phyloP scores from a whole-genome alignment of 768 basidiomycete species.

The Dioszegia crocea region DNA sequence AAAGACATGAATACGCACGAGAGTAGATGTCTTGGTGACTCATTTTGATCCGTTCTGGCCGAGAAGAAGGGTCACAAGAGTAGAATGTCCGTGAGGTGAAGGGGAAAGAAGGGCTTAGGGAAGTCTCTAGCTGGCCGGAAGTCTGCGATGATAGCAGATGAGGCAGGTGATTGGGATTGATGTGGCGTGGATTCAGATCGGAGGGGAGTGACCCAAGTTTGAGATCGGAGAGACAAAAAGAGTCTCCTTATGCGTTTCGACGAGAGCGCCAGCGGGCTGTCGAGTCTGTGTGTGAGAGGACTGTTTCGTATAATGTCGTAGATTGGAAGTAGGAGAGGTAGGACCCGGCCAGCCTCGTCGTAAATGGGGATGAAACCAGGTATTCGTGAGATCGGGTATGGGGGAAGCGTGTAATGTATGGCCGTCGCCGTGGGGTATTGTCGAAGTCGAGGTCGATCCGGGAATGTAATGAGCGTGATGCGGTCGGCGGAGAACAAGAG shows the following conservation, averaged over 20 bases:
- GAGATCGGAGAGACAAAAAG: too few species aligned
- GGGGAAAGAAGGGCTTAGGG: not conserved
- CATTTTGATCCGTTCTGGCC: not conserved
- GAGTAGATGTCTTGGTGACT: not conserved
- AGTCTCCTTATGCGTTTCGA: too few species aligned
- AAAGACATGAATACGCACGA: not conserved
- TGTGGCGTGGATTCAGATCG: not conserved
- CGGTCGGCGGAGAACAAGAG: not conserved
- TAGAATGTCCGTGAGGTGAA: not conserved
- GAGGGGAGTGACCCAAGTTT: too few species aligned
- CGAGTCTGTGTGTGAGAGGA: too few species aligned
- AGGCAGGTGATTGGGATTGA: not conserved
- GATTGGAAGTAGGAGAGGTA: not conserved
- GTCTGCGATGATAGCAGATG: not conserved
- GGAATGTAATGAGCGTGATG: constrained; percentile 1
- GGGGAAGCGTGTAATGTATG: not conserved
- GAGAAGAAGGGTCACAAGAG: too few species aligned
- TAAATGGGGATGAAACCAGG: not conserved
- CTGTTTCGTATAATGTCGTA: not conserved
- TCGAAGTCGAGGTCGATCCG: not conserved
- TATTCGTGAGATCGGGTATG: not conserved
- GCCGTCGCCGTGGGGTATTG: constrained; percentile 6
- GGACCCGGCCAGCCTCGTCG: not conserved
- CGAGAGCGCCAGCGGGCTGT: too few species aligned
- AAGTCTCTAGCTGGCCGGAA: not conserved